Evolutionary conservation across 345 rosid species (phyloP).

Genomic region (Gossypium arboreum): DNA sequence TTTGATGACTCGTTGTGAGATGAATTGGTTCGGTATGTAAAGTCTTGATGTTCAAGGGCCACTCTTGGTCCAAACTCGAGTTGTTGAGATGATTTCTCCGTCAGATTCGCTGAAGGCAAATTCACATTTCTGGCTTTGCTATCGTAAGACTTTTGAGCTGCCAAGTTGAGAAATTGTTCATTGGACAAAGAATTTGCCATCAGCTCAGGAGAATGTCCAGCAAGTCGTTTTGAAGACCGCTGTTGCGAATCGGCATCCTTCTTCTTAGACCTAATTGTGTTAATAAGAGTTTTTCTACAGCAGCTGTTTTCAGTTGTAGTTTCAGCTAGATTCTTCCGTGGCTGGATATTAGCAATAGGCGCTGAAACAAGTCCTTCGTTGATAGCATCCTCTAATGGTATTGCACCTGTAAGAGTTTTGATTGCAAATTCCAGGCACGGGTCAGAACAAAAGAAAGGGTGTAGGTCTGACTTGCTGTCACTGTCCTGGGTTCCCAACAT

Average conservation of each 20-base stretch:
- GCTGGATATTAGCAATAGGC: constrained; percentile 18
- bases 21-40: neutral
- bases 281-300: neutral
- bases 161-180: constrained; percentile 3
- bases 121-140: constrained; percentile 3
- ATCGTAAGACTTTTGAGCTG: neutral
- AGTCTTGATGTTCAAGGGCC: constrained; percentile 1
- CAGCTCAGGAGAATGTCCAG: constrained; percentile 19
- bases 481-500: constrained; percentile 10
- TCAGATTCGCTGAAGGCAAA: constrained; percentile 1
- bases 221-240: constrained; percentile 31
- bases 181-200: neutral
- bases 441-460: constrained; percentile 24
- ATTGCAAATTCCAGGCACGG: constrained; percentile 34
- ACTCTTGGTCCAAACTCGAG: constrained; percentile 12
- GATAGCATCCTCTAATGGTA: constrained; percentile 19
- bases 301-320: constrained; percentile 13
- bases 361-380: constrained; percentile 14
- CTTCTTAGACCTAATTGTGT: constrained; percentile 13
- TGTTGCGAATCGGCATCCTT: constrained; percentile 17
- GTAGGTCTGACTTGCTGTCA: constrained; percentile 22
- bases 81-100: constrained; percentile 10
- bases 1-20: constrained; percentile 12
- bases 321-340: constrained; percentile 14
- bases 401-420: constrained; percentile 29